phyloP scores from a whole-genome alignment of 169 alveolate genomes.

The Cryptosporidium parvum region DNA sequence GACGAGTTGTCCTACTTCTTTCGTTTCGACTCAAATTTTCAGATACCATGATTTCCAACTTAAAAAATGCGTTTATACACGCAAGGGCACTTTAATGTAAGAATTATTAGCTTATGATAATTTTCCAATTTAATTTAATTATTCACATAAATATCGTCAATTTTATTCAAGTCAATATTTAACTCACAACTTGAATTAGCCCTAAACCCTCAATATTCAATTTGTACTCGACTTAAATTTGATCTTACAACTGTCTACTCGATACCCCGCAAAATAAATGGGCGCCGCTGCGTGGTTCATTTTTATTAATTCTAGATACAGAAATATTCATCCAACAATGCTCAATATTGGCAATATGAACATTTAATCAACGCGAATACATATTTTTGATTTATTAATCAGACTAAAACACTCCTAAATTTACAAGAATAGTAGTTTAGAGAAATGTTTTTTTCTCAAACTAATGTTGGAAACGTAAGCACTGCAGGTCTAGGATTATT shows the following conservation, averaged over 20 bases:
- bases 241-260: conserved; percentile 47
- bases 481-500: conserved; percentile 25
- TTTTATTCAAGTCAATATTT: background rate
- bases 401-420: background rate
- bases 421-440: background rate
- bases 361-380: background rate
- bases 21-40: conserved; percentile 71
- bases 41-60: conserved; percentile 40
- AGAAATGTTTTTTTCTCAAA: conserved; percentile 57
- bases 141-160: conserved; percentile 11
- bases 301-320: background rate
- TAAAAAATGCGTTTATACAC: background rate
- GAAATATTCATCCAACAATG: background rate
- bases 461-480: conserved; percentile 17
- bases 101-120: background rate
- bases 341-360: background rate
- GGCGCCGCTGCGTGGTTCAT: background rate
- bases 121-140: background rate
- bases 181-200: conserved; percentile 9
- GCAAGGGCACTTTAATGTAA: background rate
- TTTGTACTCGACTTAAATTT: conserved; percentile 8
- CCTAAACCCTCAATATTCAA: conserved; percentile 17
- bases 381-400: background rate
- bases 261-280: conserved; percentile 44
- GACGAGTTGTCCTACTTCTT: conserved; percentile 74